These are phyloP conservation scores for Tetradesmus lagerheimii DNA, from an alignment of 139 green algal genomes.

Conservation along the genomic window DNA sequence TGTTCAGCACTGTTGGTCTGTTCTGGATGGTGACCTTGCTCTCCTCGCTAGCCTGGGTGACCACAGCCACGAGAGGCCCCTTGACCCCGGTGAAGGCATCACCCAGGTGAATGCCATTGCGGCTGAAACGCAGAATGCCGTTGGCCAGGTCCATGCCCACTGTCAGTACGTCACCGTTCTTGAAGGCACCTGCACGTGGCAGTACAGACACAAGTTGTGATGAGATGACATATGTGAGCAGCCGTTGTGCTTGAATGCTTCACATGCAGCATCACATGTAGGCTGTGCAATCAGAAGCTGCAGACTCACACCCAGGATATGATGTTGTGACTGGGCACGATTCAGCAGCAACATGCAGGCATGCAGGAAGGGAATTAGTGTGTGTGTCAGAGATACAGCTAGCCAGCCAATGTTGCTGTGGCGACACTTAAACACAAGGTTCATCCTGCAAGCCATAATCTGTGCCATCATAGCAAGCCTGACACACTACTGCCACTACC, in stretches of 20 bases:
- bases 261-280: neutral
- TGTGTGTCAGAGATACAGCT: too few species aligned
- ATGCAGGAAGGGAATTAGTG: too few species aligned
- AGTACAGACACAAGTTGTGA: neutral
- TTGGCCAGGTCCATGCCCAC: conserved; percentile 61
- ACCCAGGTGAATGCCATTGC: conserved; percentile 67
- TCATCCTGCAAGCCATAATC: too few species aligned
- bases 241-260: neutral
- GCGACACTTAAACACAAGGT: too few species aligned
- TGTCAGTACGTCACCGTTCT: conserved; percentile 74
- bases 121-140: conserved; percentile 61
- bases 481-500: neutral
- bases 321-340: too few species aligned
- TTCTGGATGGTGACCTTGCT: conserved; percentile 80
- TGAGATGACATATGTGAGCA: neutral
- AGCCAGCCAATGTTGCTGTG: too few species aligned
- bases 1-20: conserved; percentile 73
- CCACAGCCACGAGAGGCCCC: conserved; percentile 66
- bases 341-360: too few species aligned
- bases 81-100: conserved; percentile 65
- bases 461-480: too few species aligned
- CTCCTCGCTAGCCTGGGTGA: conserved; percentile 71
- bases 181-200: conserved; percentile 52
- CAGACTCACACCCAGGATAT: too few species aligned
- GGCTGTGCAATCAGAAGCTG: neutral